phyloP scores from a whole-genome alignment of 2,329 filamentous ascomycete species.

The Colletotrichum sp. region DNA sequence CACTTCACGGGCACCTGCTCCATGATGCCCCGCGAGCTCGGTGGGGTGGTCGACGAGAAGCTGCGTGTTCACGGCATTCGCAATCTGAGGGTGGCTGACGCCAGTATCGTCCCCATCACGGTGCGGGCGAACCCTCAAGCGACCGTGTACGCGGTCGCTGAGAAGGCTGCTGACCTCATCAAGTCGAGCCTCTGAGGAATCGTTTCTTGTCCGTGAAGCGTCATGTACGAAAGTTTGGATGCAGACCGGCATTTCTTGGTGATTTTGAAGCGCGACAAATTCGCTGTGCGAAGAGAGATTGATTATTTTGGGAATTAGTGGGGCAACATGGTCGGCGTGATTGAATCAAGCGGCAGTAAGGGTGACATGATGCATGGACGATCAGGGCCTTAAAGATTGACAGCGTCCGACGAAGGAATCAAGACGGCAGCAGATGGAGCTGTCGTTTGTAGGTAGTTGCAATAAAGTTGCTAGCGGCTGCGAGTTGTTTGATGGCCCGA shows the following conservation, averaged over 20 bases:
- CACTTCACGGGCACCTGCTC: slow-evolving; percentile 55
- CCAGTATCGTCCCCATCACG: slow-evolving; percentile 38
- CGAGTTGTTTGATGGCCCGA: background rate
- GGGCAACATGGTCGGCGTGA: background rate
- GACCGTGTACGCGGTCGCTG: slow-evolving; percentile 41
- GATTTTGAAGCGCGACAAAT: background rate
- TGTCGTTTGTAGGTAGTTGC: background rate
- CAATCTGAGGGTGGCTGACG: slow-evolving; percentile 51
- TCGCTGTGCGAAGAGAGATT: background rate
- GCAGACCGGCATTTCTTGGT: background rate
- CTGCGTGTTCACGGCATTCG: slow-evolving; percentile 49
- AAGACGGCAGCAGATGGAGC: background rate
- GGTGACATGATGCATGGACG: background rate
- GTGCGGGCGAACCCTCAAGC: slow-evolving; percentile 35
- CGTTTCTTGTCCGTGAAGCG: too few species aligned
- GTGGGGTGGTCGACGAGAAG: slow-evolving; percentile 50
- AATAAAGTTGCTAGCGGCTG: background rate
- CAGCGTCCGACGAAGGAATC: background rate
- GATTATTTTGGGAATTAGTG: background rate
- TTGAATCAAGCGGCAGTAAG: background rate
- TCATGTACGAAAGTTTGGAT: background rate
- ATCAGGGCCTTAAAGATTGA: background rate
- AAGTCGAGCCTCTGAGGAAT: slow-evolving; percentile 22
- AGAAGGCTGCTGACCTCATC: slow-evolving; percentile 25
- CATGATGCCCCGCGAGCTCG: slow-evolving; percentile 58